phyloP scores from a whole-genome alignment of 2,329 filamentous ascomycete species.

The Macrophomina tecta region DNA sequence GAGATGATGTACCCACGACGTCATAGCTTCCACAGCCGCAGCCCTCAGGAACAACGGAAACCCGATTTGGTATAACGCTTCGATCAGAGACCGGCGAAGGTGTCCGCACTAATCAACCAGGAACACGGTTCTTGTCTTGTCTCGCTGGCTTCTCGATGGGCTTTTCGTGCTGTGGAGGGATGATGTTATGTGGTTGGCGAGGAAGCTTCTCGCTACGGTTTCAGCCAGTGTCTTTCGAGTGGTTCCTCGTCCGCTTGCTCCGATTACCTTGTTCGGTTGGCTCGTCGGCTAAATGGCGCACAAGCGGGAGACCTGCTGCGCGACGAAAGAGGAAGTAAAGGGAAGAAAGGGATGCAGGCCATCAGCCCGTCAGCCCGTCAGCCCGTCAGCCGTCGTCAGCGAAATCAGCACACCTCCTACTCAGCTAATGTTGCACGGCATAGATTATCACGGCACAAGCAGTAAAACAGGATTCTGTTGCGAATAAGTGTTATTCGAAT shows the following conservation, averaged over 20 bases:
- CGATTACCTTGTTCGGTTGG: neutral
- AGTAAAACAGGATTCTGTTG: neutral
- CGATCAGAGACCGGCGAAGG: neutral
- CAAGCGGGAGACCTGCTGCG: neutral
- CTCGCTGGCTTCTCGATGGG: neutral
- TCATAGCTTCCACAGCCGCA: neutral
- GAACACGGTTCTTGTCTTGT: neutral
- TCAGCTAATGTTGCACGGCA: constrained; percentile 11
- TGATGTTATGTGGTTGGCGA: neutral
- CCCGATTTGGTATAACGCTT: neutral
- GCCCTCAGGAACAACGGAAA: neutral
- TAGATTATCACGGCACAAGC: neutral
- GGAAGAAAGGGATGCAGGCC: neutral
- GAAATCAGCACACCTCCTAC: constrained; percentile 13
- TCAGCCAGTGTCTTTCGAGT: neutral
- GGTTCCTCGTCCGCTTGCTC: constrained; percentile 4
- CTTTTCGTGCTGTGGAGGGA: neutral
- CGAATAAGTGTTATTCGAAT: constrained; percentile 1
- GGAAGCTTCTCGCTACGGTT: constrained; percentile 1
- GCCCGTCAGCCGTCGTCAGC: constrained; percentile 2
- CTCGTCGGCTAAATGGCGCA: neutral
- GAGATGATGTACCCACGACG: constrained; percentile 2
- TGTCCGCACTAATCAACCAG: neutral
- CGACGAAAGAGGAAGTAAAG: neutral
- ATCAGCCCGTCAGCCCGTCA: constrained; percentile 10